These are phyloP conservation scores for Baffinella frigidus DNA, from an alignment of 208 protist genomes.

Conservation along the genomic window DNA sequence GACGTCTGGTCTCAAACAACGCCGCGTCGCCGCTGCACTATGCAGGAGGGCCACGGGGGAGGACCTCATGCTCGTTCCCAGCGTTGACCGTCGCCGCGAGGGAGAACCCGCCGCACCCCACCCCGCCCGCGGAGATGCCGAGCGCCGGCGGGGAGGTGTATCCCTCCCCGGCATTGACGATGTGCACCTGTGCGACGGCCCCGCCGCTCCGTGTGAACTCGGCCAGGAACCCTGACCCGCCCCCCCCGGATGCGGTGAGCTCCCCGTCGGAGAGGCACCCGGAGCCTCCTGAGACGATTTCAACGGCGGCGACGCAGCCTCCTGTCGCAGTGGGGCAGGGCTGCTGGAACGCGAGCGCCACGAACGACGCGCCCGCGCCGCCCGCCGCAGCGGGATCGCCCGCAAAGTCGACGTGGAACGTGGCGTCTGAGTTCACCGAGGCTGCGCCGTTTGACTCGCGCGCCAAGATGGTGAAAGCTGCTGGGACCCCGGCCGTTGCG, in stretches of 20 bases:
- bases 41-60: too few species aligned
- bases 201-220: neutral
- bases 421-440: neutral
- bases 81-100: neutral
- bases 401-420: neutral
- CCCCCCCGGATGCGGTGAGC: neutral
- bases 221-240: neutral
- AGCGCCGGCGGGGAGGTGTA: neutral
- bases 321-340: neutral
- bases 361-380: neutral
- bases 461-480: slow-evolving; percentile 3
- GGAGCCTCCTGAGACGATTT: neutral
- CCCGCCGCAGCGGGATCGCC: neutral
- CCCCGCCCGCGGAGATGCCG: neutral
- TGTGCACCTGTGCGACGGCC: neutral
- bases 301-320: neutral
- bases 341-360: neutral
- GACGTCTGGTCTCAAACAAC: too few species aligned
- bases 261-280: neutral
- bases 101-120: neutral
- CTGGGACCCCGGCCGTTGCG: neutral
- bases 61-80: neutral
- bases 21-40: too few species aligned
- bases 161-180: neutral
- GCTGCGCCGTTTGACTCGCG: neutral